Base-by-base conservation (phyloP, 768 basidiomycete species). In the Dentipellis sp. region DNA sequence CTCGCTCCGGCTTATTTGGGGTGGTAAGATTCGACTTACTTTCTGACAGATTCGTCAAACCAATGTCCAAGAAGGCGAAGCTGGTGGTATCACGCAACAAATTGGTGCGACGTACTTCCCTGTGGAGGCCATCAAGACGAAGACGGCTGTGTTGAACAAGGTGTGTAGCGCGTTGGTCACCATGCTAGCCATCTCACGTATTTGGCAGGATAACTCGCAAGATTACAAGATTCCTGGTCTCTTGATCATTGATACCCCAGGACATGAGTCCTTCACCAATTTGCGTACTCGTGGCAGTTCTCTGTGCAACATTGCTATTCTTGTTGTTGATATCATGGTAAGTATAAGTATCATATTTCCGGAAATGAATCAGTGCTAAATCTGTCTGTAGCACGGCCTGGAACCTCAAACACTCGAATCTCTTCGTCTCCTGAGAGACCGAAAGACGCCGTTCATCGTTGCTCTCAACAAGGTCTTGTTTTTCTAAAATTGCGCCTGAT, bases 51-150 rank as follows among this genome's bases (percentile, higher is more conserved):
- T 99, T 68, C 94, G 97, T 63, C 95, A 98, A 86, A 98, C 95
- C 4, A 97, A 97, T 63, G 97, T 99, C 19, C 94, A 97, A 72
- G 97, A 97, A 68, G 97, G 97, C 54, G 97, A 99, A 80, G 97
- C 97, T 2, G 97, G 97, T 62, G 97, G 97, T 74, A 99, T 99
- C 70, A 99, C 97, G 0, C 97, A 98, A 71, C 97, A 99, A 70
- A 99, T 99, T 62, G 97, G 97, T 77, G 97, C 97, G 19, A 98
- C 97, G 0, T 99, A 94, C 76, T 98, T 99, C 83, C 97, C 97
- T 37, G 86, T 88, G 35, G 89, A 92, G 5, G 94, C 95, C 7
- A 97, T 99, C 71, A 83, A 84, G 72, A 81, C 80, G 40, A 98
- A 98, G 78, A 98, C 97, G 6, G 77, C 77, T 12, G 94, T 97